These are phyloP conservation scores for Boehmeria nivea DNA, from an alignment of 306 rosid species.

Conservation along the genomic window DNA sequence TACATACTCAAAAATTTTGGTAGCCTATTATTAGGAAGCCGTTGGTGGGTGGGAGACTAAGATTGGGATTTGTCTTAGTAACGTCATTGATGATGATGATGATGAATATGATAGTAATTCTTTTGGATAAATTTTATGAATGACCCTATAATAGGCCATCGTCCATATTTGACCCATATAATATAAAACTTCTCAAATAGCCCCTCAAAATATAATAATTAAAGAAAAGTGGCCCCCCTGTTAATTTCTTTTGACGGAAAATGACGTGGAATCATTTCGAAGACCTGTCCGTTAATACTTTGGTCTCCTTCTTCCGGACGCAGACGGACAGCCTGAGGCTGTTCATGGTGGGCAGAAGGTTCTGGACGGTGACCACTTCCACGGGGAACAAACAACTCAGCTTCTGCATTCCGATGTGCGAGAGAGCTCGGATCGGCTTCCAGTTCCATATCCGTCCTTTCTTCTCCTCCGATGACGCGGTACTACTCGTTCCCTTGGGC, in stretches of 20 bases:
- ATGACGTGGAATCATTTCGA: no score
- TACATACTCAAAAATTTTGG: not conserved
- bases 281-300: no score
- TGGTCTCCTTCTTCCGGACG: slow-evolving; percentile 90
- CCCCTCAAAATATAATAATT: no score
- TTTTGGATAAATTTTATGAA: no score
- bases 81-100: not conserved
- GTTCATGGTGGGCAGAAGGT: slow-evolving; percentile 89
- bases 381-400: slow-evolving; percentile 77
- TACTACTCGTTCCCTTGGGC: no score
- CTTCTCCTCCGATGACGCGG: slow-evolving; percentile 32
- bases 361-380: slow-evolving; percentile 77
- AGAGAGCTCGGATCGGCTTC: slow-evolving; percentile 83
- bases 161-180: no score
- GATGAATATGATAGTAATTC: no score
- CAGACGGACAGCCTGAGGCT: slow-evolving; percentile 77
- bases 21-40: not conserved
- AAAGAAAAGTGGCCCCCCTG: no score
- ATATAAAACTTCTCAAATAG: no score
- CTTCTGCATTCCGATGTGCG: slow-evolving; percentile 84
- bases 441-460: slow-evolving; percentile 94
- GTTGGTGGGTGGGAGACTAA: not conserved
- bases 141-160: no score
- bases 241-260: no score
- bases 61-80: not conserved